These are phyloP conservation scores for Groenewaldozyma sp. DNA, from an alignment of 1,139 yeast genomes.

Conservation along the genomic window DNA sequence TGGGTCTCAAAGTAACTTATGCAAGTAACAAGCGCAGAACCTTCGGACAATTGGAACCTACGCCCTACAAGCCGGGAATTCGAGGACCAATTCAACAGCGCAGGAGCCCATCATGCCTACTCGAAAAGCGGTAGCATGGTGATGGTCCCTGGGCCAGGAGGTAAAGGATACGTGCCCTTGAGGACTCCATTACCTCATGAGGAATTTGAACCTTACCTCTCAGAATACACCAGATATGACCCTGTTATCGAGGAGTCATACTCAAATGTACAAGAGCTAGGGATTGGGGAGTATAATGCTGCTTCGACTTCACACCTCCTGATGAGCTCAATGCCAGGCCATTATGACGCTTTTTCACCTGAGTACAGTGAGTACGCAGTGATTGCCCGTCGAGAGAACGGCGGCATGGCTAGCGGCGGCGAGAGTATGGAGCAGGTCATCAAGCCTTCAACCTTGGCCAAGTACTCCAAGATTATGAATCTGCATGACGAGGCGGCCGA, in stretches of 20 bases:
- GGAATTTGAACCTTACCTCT: conserved; percentile 27
- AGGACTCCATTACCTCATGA: conserved; percentile 23
- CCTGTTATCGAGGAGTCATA: conserved; percentile 22
- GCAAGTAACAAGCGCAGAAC: background rate
- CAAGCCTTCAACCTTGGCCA: conserved; percentile 23
- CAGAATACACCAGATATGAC: conserved; percentile 25
- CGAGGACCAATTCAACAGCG: conserved; percentile 11
- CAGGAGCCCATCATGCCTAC: too few relatives aligned
- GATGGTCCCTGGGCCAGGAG: too few relatives aligned
- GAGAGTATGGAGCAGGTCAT: conserved; percentile 9
- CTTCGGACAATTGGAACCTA: background rate
- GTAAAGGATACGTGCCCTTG: too few relatives aligned
- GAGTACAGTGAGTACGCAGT: conserved; percentile 3
- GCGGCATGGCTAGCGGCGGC: background rate
- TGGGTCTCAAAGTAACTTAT: too few relatives aligned
- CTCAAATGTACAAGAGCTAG: conserved; percentile 23
- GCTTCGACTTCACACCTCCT: background rate
- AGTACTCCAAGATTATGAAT: conserved; percentile 20
- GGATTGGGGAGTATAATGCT: conserved; percentile 1
- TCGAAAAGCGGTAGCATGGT: too few relatives aligned
- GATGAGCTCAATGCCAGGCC: background rate
- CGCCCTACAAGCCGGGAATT: conserved; percentile 5
- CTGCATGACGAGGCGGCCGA: conserved; percentile 15
- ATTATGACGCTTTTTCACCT: background rate
- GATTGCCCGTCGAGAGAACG: background rate